These are phyloP conservation scores for cucumber (Cucumis sativus) DNA, from an alignment of 306 rosid genomes.

Conservation along the genomic window DNA sequence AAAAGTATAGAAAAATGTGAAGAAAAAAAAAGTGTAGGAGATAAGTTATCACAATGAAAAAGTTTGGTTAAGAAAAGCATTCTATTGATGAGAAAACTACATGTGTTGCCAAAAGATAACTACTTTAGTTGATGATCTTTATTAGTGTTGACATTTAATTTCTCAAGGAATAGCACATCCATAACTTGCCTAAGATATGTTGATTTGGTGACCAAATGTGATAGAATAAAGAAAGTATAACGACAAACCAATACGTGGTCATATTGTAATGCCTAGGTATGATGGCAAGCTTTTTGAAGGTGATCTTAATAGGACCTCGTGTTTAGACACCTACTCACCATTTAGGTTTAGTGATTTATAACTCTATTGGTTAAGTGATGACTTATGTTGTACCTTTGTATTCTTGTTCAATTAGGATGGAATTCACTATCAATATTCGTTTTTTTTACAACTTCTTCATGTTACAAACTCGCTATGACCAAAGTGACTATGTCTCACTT, in stretches of 20 bases:
- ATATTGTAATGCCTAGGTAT: not conserved
- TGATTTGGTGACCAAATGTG: not conserved
- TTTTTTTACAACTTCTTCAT: too few relatives aligned
- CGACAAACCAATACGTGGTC: too few relatives aligned
- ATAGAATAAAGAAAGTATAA: too few relatives aligned
- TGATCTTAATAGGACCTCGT: not conserved
- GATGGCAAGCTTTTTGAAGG: not conserved
- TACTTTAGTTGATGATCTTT: not conserved
- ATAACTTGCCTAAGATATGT: not conserved
- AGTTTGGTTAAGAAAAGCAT: too few relatives aligned
- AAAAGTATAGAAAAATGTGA: too few relatives aligned
- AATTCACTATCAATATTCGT: not conserved
- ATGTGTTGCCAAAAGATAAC: not conserved
- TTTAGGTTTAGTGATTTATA: too few relatives aligned
- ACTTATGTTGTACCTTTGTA: too few relatives aligned
- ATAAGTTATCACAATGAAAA: too few relatives aligned
- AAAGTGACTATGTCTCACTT: not conserved
- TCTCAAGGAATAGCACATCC: fast-evolving
- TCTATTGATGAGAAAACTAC: not conserved
- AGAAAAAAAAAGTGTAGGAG: too few relatives aligned
- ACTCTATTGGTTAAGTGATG: too few relatives aligned
- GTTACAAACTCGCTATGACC: not conserved
- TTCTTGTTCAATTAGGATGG: not conserved
- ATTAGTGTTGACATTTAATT: too few relatives aligned
- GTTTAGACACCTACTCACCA: not conserved